Evolutionary conservation across 805 yeast genomes (phyloP), one percentile per base, ranked within the genome.

Genomic region (Pichia nanzhaoensis): DNA sequence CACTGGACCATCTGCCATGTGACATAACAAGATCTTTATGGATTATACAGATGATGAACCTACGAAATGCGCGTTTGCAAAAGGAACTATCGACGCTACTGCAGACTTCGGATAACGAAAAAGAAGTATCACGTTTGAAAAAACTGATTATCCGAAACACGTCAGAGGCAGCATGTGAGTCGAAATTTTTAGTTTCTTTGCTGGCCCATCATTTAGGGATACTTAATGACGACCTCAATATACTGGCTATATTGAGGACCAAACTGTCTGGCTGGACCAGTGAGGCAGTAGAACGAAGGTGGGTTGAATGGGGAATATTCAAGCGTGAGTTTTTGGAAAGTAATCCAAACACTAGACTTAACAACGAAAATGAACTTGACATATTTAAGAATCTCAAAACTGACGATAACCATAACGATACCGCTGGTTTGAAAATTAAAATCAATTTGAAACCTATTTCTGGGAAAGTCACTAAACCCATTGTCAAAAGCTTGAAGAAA

Each of bases 1-100:
- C 64, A 10, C 51, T 66, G 42, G 70, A 66, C 45, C 70, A 66
- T 46, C 43, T 66, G 14, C 70, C 70, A 1, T 66, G 70, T 47
- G 70, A 66, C 42, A 49, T 66, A 8, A 65, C 63, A 18, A 48
- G 68, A 35, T 62, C 65, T 3, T 44, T 66, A 38, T 66, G 70
- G 70, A 32, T 66, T 9, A 57, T 63, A 5, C 70, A 66, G 46
- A 56, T 59, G 16, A 49, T 66, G 34, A 53, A 58, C 24, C 39
- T 66, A 24, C 50, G 54, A 34, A 56, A 51, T 21, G 57, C 55
- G 5, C 46, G 49, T 13, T 22, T 54, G 5, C 50, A 53, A 42
- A 8, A 30, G 3, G 44, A 48, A 30, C 37, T 56, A 3, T 33
- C 33, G 14, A 22, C 18, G 3, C 9, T 50, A 12, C 18, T 38